Evolutionary conservation across 306 rosid genomes (phyloP), one percentile per base, ranked within the genome.

Genomic region (Senna tora): DNA sequence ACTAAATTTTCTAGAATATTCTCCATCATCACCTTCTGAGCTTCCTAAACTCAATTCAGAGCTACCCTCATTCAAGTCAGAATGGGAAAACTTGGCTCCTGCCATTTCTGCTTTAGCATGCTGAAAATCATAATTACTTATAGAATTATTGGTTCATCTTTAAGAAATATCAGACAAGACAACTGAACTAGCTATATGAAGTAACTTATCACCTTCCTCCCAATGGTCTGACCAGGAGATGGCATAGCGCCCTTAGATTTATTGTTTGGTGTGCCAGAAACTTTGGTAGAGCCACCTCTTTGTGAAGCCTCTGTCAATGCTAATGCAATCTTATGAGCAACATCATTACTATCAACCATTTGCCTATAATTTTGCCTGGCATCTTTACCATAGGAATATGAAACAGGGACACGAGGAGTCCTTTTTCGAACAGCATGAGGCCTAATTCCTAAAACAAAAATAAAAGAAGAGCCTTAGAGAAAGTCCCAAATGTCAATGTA

Each of bases 401-500:
- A 81, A 66, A 94, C 87, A 33, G 97, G 96, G 67, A 94, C 82
- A 13, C 97, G 96, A 20, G 97, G 99, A 69, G 99, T 94, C 81
- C 97, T 86, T 80, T 94, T 94, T 53, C 96, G 84, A 77, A 94
- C 99, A 69, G 91, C 95, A 75, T 87, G 99, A 73, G 95, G 87
- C 76, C 78, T 82, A 60, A 89, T 79, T 81, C 99, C 99, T 94
- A 70, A 80, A 60, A 81, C 45, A 58, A 69, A 75, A 62, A 20
- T 36, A 65, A 58, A 58, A 42, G 46, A 60, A 80, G 71, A 64
- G 28, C 25, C 4, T 36, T 15, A 12, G 36, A 59, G 53, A 66
- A 73, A 73, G 22, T 15, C 41, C 55, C 15, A 58, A 60, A 72
- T 52, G 46, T 46, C 57, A 20, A 43, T 16, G 30, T 3, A 69